Evolutionary conservation across 257 asterid genomes (phyloP), one percentile per base, ranked within the genome.

Genomic region (Leonotis leonurus): DNA sequence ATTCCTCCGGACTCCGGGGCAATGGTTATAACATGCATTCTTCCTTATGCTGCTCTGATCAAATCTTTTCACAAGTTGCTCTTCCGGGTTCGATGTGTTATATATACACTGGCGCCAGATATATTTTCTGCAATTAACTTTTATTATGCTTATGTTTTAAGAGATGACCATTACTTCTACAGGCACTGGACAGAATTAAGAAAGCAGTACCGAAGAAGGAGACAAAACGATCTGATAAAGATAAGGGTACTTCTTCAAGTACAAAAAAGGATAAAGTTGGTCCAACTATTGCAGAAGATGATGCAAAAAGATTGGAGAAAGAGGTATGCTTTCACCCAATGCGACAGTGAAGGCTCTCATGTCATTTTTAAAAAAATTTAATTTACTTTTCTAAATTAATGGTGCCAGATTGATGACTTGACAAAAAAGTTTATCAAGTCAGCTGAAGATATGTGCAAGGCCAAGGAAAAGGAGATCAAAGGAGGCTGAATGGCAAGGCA

Each of bases 381-480:
- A 39, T 56, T 70, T 6, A 57, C 24, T n/a, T 44, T 59, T 43
- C 6, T 50, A 2, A 44, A 0, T 37, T n/a, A n/a, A n/a, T n/a
- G n/a, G 26, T 69, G 27, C 37, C 83, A 92, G 98, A 83, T 92
- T 25, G 99, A 92, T 25, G 97, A 89, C 50, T 62, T 85, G 80
- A 92, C 99, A 2, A 92, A 86, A 43, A 92, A 83, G 85, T 92
- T 79, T 44, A 83, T 86, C 61, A 89, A 92, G 85, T 70, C 82
- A 11, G 95, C 99, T 16, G 99, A 92, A 79, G 99, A 89, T 73
- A 83, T 86, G 86, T 89, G 95, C 89, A 89, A 92, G 79, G 79
- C 88, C 45, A 92, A 89, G 83, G 99, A 92, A 62, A 92, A 83
- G 73, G 97, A 89, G 73, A 92, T 89, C 33, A 72, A 80, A 60